Evolutionary conservation across 352 stramenopile genomes (phyloP), one percentile per base, ranked within the genome.

Genomic region (Albugo candida): DNA sequence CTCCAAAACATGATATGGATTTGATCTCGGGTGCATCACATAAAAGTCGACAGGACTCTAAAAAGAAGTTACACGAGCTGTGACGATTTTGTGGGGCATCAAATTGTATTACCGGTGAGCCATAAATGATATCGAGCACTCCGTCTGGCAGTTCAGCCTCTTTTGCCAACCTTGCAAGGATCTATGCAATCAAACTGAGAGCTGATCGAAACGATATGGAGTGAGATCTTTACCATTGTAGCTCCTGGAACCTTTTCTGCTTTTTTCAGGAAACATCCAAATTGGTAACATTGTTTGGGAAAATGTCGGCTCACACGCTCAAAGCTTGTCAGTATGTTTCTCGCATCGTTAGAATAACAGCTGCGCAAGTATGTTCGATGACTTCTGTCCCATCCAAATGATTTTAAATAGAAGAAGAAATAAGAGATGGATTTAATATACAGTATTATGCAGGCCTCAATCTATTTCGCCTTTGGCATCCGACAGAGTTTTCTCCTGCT

Each of bases 61-160:
- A 47, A 47, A 14, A 47, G 39, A 47, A 14, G 51, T 59, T 2
- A 41, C 54, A 64, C 69, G 49, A 85, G 71, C 14, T n/a, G n/a
- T n/a, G n/a, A n/a, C n/a, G n/a, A n/a, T n/a, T n/a, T n/a, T n/a
- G n/a, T n/a, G n/a, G n/a, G n/a, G n/a, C n/a, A n/a, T n/a, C n/a
- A n/a, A n/a, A 98, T 91, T 37, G 98, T 63, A 63, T n/a, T n/a
- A n/a, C n/a, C n/a, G n/a, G n/a, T 98, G 97, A 36, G 98, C n/a
- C n/a, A n/a, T n/a, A n/a, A n/a, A n/a, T n/a, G n/a, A n/a, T n/a
- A n/a, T n/a, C n/a, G n/a, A n/a, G 66, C 5, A 98, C 93, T 44
- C 93, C 93, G 46, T 83, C 65, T 1, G 93, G 94, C 14, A 98
- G 64, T 37, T 93, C 94, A 16, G 89, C 81, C 62, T 98, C 75